Percentiles rank a stretch among this genome's conserved stretches.
These are phyloP conservation scores for Mycena venus DNA, from an alignment of 768 basidiomycete genomes.

Conservation along the genomic window DNA sequence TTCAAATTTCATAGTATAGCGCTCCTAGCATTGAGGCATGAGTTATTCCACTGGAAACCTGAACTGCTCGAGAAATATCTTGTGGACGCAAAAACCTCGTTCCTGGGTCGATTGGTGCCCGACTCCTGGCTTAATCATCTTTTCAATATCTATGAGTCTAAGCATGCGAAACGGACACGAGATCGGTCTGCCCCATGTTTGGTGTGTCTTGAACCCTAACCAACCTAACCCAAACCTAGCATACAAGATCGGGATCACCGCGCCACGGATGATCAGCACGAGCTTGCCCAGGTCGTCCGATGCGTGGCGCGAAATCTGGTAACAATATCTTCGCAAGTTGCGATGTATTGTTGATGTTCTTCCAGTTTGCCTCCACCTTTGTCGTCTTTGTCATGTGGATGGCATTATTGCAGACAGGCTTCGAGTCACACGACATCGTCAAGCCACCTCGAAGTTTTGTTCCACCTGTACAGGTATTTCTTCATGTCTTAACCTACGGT, in stretches of 20 bases:
- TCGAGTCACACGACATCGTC: constrained; percentile 17
- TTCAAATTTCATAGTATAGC: constrained; percentile 6
- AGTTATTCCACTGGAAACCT: constrained; percentile 25
- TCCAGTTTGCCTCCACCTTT: constrained; percentile 3
- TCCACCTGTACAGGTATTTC: constrained; percentile 13
- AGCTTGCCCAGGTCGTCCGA: constrained; percentile 6
- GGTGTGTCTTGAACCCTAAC: too few relatives aligned
- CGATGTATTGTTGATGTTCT: neutral
- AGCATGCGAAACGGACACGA: constrained; percentile 14
- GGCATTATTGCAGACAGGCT: constrained; percentile 15
- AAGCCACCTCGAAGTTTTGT: constrained; percentile 8
- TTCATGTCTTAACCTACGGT: neutral
- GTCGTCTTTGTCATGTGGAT: constrained; percentile 21
- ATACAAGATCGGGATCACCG: constrained; percentile 18
- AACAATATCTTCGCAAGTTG: neutral
- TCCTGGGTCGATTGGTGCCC: constrained; percentile 1
- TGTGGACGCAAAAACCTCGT: neutral
- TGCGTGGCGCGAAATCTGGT: constrained; percentile 16
- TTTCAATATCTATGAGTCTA: constrained; percentile 20
- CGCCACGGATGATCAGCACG: constrained; percentile 13
- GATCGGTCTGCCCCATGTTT: too few relatives aligned
- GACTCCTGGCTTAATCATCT: constrained; percentile 15
- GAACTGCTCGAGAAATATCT: constrained; percentile 5
- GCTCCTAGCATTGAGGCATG: constrained; percentile 8
- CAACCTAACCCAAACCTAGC: too few relatives aligned